A percentile compares a stretch with the other conserved stretches of the same genome.
These are phyloP conservation scores for Fusarium sp. DNA, from an alignment of 2,329 filamentous ascomycete species.

Conservation along the genomic window DNA sequence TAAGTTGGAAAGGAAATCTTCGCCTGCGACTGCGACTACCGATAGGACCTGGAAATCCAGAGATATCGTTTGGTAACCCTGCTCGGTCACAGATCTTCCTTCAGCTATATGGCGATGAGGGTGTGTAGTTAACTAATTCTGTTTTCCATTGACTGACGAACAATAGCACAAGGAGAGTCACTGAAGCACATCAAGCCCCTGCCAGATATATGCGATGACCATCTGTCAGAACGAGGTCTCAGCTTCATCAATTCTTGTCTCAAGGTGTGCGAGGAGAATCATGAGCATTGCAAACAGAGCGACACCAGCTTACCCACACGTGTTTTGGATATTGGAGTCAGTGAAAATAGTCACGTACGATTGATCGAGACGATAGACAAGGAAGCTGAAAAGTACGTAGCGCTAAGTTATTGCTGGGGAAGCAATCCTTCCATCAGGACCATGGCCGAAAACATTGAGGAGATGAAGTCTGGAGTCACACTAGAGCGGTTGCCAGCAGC, in stretches of 20 bases:
- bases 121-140: background rate
- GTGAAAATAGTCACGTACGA: background rate
- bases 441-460: background rate
- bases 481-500: slow-evolving; percentile 22
- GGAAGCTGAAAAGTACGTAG: slow-evolving; percentile 13
- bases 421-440: slow-evolving; percentile 11
- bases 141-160: background rate
- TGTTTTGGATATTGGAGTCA: slow-evolving; percentile 22
- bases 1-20: background rate
- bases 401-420: slow-evolving; percentile 42
- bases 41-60: slow-evolving; percentile 24
- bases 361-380: slow-evolving; percentile 5
- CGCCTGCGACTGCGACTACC: slow-evolving; percentile 16
- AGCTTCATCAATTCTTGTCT: slow-evolving; percentile 25
- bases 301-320: slow-evolving; percentile 15
- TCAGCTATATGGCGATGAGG: slow-evolving; percentile 24
- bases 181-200: slow-evolving; percentile 24
- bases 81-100: background rate
- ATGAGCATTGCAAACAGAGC: slow-evolving; percentile 11
- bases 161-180: background rate
- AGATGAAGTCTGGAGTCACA: slow-evolving; percentile 14
- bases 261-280: slow-evolving; percentile 8
- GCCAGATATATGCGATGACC: slow-evolving; percentile 28
- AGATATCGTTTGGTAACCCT: slow-evolving; percentile 13
- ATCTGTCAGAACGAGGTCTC: slow-evolving; percentile 22